Percentiles rank a stretch among this genome's conserved stretches.
phyloP scores from a whole-genome alignment of 192 early-diverging fungal genomes.

The Diversispora eburnea region DNA sequence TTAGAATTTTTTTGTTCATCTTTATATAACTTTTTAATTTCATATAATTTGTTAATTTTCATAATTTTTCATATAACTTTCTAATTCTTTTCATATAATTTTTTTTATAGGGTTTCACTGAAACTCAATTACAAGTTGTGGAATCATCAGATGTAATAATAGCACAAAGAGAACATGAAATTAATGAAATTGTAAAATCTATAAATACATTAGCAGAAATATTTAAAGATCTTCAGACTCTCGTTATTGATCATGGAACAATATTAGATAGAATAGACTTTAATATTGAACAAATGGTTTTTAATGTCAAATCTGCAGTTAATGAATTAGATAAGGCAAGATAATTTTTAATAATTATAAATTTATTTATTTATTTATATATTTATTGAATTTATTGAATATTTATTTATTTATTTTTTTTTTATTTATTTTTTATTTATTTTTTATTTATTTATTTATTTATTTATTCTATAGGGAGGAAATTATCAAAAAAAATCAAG shows the following conservation, averaged over 20 bases:
- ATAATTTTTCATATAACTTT: too few species aligned
- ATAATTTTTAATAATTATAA: background rate
- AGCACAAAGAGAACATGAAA: constrained; percentile 83
- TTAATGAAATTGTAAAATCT: constrained; percentile 89
- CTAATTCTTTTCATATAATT: constrained; percentile 23
- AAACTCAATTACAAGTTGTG: constrained; percentile 74
- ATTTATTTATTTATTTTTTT: background rate
- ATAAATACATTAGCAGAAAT: constrained; percentile 86
- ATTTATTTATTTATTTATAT: background rate
- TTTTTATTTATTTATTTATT: background rate
- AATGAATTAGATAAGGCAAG: constrained; percentile 75
- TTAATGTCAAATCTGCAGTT: constrained; percentile 79
- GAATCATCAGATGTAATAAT: constrained; percentile 76
- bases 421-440: background rate
- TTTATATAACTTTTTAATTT: too few species aligned
- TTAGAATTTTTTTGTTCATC: too few species aligned
- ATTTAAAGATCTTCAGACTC: constrained; percentile 89
- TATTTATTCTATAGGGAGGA: constrained; percentile 52
- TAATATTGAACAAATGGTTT: constrained; percentile 84
- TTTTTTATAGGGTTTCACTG: constrained; percentile 71
- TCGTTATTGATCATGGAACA: constrained; percentile 98
- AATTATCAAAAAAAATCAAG: constrained; percentile 76
- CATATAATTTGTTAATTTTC: too few species aligned
- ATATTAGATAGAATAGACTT: constrained; percentile 96
- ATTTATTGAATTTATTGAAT: background rate